A percentile compares a stretch with the other conserved stretches of the same genome.
Evolutionary conservation across 202 grass and related monocot genomes (phyloP).

Genomic region (Eragrostis tef): DNA sequence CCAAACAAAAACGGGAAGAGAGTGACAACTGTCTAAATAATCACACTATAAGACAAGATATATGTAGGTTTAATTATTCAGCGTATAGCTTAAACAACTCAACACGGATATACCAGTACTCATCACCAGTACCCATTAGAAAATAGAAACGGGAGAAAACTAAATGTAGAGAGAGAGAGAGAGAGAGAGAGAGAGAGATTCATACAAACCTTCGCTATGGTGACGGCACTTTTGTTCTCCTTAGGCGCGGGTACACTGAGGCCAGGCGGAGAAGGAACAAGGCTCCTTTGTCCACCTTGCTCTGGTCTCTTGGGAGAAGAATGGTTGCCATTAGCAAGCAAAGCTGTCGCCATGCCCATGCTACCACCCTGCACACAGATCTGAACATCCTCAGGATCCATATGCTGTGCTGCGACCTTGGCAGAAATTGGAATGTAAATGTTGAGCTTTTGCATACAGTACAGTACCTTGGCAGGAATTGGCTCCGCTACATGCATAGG

Average conservation of each 20-base stretch:
- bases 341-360: slow-evolving; percentile 33
- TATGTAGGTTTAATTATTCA: background rate
- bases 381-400: background rate
- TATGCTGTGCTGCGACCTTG: background rate
- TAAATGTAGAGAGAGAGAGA: background rate
- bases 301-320: slow-evolving; percentile 52
- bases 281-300: slow-evolving; percentile 46
- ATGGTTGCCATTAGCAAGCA: slow-evolving; percentile 57
- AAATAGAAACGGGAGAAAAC: too few species aligned
- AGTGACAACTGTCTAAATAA: too few species aligned
- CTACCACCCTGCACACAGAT: slow-evolving; percentile 26
- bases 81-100: background rate
- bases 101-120: background rate
- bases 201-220: slow-evolving; percentile 54
- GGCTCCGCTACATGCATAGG: slow-evolving; percentile 75
- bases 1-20: background rate
- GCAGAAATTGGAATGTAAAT: background rate
- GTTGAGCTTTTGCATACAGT: background rate
- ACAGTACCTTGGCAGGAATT: slow-evolving; percentile 56
- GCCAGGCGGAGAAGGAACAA: slow-evolving; percentile 8
- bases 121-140: background rate
- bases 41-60: background rate
- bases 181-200: slow-evolving; percentile 25
- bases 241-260: slow-evolving; percentile 32
- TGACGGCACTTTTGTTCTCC: slow-evolving; percentile 46